These are phyloP conservation scores for Sabuloglossum arenarium DNA, from an alignment of 495 filamentous ascomycete species.

Conservation along the genomic window DNA sequence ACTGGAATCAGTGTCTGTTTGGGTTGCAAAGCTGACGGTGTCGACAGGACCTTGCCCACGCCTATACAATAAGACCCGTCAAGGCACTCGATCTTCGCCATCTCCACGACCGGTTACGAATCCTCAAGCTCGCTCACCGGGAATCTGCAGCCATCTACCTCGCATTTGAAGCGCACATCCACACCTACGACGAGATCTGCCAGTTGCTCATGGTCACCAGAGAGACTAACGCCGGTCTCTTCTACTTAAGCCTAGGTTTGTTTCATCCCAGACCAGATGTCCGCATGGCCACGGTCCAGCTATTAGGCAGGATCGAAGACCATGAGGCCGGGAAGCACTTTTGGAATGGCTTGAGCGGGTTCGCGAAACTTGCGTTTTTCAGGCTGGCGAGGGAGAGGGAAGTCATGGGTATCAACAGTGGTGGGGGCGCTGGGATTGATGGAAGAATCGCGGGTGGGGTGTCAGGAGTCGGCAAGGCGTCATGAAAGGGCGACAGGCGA, in stretches of 20 bases:
- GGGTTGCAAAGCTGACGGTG: background rate
- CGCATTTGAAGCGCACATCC: slow-evolving; percentile 51
- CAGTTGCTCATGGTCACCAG: slow-evolving; percentile 72
- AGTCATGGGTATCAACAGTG: background rate
- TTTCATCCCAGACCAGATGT: slow-evolving; percentile 76
- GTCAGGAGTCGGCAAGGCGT: background rate
- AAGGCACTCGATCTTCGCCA: slow-evolving; percentile 72
- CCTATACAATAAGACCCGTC: slow-evolving; percentile 50
- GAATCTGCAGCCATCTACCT: slow-evolving; percentile 65
- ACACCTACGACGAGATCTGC: slow-evolving; percentile 72
- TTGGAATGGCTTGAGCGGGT: slow-evolving; percentile 70
- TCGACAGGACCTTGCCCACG: slow-evolving; percentile 35
- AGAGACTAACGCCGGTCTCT: slow-evolving; percentile 73
- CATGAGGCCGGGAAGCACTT: slow-evolving; percentile 89
- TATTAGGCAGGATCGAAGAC: slow-evolving; percentile 60
- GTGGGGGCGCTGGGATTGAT: background rate
- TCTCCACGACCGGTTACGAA: slow-evolving; percentile 75
- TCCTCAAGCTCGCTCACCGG: slow-evolving; percentile 45
- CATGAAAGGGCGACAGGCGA: too few relatives aligned
- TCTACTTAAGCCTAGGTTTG: slow-evolving; percentile 80
- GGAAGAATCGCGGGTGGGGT: background rate
- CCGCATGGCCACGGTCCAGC: slow-evolving; percentile 50
- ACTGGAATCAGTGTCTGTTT: background rate
- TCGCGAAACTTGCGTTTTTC: slow-evolving; percentile 51
- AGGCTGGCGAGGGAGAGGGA: slow-evolving; percentile 19